phyloP scores from a whole-genome alignment of 176 grass and related monocot genomes.

The Aegilops sharonensis region DNA sequence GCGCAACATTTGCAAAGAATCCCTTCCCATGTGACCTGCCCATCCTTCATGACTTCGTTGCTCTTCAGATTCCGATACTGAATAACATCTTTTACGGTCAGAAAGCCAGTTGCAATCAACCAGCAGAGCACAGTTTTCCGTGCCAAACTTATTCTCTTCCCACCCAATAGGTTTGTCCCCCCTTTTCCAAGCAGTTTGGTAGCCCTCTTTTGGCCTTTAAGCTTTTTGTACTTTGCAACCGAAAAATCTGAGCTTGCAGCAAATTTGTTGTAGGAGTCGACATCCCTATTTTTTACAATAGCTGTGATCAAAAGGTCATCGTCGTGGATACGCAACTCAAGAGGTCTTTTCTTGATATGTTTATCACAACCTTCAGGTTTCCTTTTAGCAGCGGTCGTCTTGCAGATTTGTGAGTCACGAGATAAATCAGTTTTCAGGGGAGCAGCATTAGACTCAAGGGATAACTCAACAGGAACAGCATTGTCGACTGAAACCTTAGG shows the following conservation, averaged over 20 bases:
- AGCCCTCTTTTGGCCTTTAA: slow-evolving; percentile 46
- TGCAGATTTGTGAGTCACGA: slow-evolving; percentile 30
- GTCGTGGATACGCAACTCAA: slow-evolving; percentile 81
- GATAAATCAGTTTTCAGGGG: slow-evolving; percentile 23
- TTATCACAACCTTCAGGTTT: slow-evolving; percentile 42
- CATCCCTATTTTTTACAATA: slow-evolving; percentile 94
- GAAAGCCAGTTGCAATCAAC: slow-evolving; percentile 90
- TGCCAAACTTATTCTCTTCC: slow-evolving; percentile 61
- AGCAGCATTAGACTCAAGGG: slow-evolving; percentile 30
- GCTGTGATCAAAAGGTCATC: slow-evolving; percentile 92
- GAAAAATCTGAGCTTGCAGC: slow-evolving; percentile 27
- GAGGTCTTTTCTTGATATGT: slow-evolving; percentile 64
- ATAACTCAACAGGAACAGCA: slow-evolving; percentile 25
- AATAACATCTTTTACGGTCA: slow-evolving; percentile 81
- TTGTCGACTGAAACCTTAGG: slow-evolving; percentile 37
- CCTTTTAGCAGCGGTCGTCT: slow-evolving; percentile 21
- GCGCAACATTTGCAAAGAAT: slow-evolving; percentile 83
- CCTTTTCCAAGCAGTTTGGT: slow-evolving; percentile 59
- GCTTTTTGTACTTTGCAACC: slow-evolving; percentile 48
- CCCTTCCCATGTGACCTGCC: slow-evolving; percentile 79
- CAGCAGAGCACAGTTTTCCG: slow-evolving; percentile 91
- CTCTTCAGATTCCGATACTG: slow-evolving; percentile 71
- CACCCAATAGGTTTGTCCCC: slow-evolving; percentile 57
- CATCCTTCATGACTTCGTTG: slow-evolving; percentile 69
- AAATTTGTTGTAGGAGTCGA: slow-evolving; percentile 59